phyloP scores from a whole-genome alignment of 768 basidiomycete species.

The Dictyophora rubrovolvata region DNA sequence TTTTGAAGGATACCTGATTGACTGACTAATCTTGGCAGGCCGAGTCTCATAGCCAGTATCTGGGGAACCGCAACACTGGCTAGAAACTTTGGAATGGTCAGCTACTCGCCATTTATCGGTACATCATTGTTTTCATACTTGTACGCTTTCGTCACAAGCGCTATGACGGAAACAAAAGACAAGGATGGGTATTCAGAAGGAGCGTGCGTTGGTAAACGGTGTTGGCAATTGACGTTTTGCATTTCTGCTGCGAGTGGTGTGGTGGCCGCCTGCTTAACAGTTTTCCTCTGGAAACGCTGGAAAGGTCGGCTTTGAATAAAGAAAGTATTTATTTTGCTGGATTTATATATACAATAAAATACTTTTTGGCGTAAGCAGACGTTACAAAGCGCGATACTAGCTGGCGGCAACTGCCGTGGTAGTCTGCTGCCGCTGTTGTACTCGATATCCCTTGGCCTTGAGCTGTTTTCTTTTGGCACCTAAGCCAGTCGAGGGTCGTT shows the following conservation, averaged over 20 bases:
- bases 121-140: conserved; percentile 71
- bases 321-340: neutral
- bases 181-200: conserved; percentile 11
- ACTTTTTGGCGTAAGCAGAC: neutral
- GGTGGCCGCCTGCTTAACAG: conserved; percentile 30
- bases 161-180: conserved; percentile 31
- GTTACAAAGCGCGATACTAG: neutral
- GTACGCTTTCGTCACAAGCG: conserved; percentile 58
- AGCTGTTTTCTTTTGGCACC: conserved; percentile 66
- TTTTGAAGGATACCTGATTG: neutral
- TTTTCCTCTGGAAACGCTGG: conserved; percentile 55
- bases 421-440: conserved; percentile 41
- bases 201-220: conserved; percentile 47
- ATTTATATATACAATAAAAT: neutral
- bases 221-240: conserved; percentile 62
- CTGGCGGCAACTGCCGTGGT: conserved; percentile 16
- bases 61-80: conserved; percentile 66
- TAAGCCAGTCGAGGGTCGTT: conserved; percentile 19
- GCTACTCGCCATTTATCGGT: conserved; percentile 67
- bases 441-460: conserved; percentile 66
- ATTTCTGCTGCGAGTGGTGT: conserved; percentile 34
- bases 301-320: conserved; percentile 36
- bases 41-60: conserved; percentile 57
- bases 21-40: conserved; percentile 29
- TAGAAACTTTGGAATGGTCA: conserved; percentile 59